Evolutionary conservation across 2,329 filamentous ascomycete genomes (phyloP), one percentile per base, ranked within the genome.

Genomic region (Pestalotiopsis sp.): DNA sequence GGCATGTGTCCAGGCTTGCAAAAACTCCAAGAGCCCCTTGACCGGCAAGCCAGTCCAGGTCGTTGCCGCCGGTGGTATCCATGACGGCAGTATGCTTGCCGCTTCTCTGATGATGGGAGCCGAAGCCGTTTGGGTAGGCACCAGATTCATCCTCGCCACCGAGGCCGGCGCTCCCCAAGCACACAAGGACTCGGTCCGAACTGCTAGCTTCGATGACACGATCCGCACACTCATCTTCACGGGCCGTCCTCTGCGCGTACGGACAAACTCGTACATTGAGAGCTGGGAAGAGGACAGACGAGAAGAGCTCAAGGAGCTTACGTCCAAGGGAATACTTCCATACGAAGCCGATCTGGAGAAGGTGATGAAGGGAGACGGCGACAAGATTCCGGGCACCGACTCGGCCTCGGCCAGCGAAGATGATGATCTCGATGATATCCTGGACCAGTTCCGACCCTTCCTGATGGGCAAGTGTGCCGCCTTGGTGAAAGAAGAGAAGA

Each of bases 201-300:
- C 95, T 58, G 90, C 96, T 65, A 90, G 93, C 74, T 97, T 96
- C 81, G 94, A 98, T 82, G 96, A 99, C 83, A 99, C 97, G 78
- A 85, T 98, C 80, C 93, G 94, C 79, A 99, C 96, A 64, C 93
- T 98, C 81, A 99, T 99, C 85, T 99, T 98, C 88, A 99, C 96
- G 68, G 96, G 96, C 67, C 93, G 96, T 69, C 96, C 96, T 45
- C 87, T 99, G 79, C 93, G 96, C 74, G 96, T 99, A 69, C 92
- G 95, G 80, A 96, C 89, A 79, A 99, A 98, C 85, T 82, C 92
- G 6, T 99, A 99, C 83, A 98, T 99, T 78, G 81, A 90, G 78
- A 93, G 97, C 87, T 99, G 96, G 96, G 95, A 99, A 85, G 91
- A 92, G 76, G 96, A 98, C 86, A 93, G 96, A 74, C 86, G 88